These are phyloP conservation scores for Begonia peltatifolia DNA, from an alignment of 306 rosid genomes.

Conservation along the genomic window DNA sequence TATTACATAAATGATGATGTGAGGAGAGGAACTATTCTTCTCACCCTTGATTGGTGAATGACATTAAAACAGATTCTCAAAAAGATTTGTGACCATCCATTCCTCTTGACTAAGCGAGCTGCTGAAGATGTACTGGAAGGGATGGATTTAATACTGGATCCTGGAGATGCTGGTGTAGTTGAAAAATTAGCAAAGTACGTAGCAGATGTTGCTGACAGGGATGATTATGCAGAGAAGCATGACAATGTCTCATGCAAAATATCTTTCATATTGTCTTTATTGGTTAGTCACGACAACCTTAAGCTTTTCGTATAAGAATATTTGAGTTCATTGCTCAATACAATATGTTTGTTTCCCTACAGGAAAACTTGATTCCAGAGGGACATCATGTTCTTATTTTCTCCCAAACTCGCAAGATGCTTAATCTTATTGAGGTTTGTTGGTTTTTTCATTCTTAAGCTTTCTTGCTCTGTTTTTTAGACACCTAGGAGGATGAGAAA, in stretches of 20 bases:
- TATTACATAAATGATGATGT: not conserved
- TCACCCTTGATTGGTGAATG: slow-evolving; percentile 2
- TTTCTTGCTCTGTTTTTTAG: too few species aligned
- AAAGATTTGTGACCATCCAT: slow-evolving; percentile 92
- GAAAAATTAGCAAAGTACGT: slow-evolving; percentile 64
- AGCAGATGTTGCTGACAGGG: slow-evolving; percentile 60
- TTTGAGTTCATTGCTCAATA: slow-evolving; percentile 7
- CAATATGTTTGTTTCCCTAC: slow-evolving; percentile 9
- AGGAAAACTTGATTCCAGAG: slow-evolving; percentile 60
- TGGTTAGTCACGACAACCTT: slow-evolving; percentile 35
- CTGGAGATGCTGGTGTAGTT: slow-evolving; percentile 53
- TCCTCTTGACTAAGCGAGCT: slow-evolving; percentile 77
- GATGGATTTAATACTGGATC: slow-evolving; percentile 55
- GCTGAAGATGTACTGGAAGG: slow-evolving; percentile 91
- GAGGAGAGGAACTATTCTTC: not conserved
- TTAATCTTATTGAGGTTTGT: slow-evolving; percentile 76
- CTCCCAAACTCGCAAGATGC: slow-evolving; percentile 97
- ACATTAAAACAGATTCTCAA: slow-evolving; percentile 50
- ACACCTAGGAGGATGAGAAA: too few species aligned
- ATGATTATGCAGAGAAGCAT: slow-evolving; percentile 38
- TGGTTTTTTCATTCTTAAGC: too few species aligned
- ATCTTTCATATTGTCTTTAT: slow-evolving; percentile 57
- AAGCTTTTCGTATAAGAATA: slow-evolving; percentile 4
- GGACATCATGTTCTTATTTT: slow-evolving; percentile 82
- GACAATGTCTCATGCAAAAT: slow-evolving; percentile 72